Conservation (phyloP, 2,329 filamentous ascomycete species). For the Neopestalotiopsis sp. region DNA sequence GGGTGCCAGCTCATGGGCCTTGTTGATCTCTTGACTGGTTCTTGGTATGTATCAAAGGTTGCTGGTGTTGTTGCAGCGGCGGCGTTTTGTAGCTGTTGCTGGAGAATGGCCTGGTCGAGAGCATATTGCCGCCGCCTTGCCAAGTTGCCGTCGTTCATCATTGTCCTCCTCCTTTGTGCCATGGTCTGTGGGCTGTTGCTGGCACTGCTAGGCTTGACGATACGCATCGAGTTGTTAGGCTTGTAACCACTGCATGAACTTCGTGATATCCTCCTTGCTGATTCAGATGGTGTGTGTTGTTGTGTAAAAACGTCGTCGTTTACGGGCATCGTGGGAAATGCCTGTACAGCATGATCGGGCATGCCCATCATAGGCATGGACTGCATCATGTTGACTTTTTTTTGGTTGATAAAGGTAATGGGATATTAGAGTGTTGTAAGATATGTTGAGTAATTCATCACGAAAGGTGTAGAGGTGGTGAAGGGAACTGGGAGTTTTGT, state of each 20-base stretch:
- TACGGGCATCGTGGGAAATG: conserved; percentile 48
- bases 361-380: conserved; percentile 40
- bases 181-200: conserved; percentile 70
- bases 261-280: conserved; percentile 54
- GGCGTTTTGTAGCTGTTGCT: conserved; percentile 41
- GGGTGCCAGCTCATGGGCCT: conserved; percentile 82
- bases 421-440: conserved; percentile 15
- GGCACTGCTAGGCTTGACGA: conserved; percentile 70
- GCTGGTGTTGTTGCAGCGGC: conserved; percentile 9
- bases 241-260: conserved; percentile 54
- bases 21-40: conserved; percentile 44
- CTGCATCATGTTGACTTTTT: conserved; percentile 38
- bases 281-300: conserved; percentile 45
- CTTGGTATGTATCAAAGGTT: conserved; percentile 35
- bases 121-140: conserved; percentile 53
- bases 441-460: background rate
- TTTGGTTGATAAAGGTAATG: conserved; percentile 18
- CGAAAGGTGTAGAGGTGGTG: background rate
- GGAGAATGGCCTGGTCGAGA: conserved; percentile 47
- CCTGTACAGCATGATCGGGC: conserved; percentile 34
- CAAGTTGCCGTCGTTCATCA: conserved; percentile 56
- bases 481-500: conserved; percentile 7
- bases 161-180: conserved; percentile 59
- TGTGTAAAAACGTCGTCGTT: conserved; percentile 60
- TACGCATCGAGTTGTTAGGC: conserved; percentile 58